Base-by-base conservation (phyloP, 441 rosid genomes). In the Erodium texanum region DNA sequence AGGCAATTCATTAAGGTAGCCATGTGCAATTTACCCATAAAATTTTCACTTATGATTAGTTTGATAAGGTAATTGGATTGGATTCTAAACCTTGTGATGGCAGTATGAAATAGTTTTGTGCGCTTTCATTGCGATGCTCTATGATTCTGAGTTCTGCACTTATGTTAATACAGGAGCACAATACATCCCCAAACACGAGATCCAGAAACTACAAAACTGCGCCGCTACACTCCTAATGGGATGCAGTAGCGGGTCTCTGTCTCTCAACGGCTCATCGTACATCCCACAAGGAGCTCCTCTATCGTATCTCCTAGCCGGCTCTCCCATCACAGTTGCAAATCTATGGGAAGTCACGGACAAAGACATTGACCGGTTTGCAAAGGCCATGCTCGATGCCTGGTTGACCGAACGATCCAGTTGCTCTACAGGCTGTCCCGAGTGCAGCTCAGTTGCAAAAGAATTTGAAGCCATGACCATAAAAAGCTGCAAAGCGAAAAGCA, bases 291-390 rank as follows among this genome's bases (percentile, higher is more conserved):
- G 99, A 64, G 71, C 86, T 43, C 85, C 88, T 2, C 81, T 95
- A 24, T 88, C 88, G 10, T 95, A 87, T 73, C 89, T 90, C 29
- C 74, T 79, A 36, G 97, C 97, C 0, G 97, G 98, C 9, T 89
- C 98, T 24, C 99, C 99, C 1, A 82, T 83, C 71, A 87, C 84
- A 65, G 77, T 94, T 3, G 96, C 94, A 52, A 92, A 87, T 71
- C 86, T 94, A 22, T 94, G 98, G 99, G 98, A 94, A 34, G 99
- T 94, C 56, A 94, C 99, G 3, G 97, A 94, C 82, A 79, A 85
- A 74, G 99, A 94, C 74, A 94, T 94, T 0, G 98, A 94, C 69
- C 87, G 97, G 66, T 94, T 94, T 66, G 94, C 86, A 62, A 88
- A 84, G 82, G 90, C 97, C 14, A 80, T 90, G 82, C 85, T 90